Evolutionary conservation across 2,329 filamentous ascomycete genomes (phyloP).

Genomic region (Gnomoniopsis smithogilvyi): DNA sequence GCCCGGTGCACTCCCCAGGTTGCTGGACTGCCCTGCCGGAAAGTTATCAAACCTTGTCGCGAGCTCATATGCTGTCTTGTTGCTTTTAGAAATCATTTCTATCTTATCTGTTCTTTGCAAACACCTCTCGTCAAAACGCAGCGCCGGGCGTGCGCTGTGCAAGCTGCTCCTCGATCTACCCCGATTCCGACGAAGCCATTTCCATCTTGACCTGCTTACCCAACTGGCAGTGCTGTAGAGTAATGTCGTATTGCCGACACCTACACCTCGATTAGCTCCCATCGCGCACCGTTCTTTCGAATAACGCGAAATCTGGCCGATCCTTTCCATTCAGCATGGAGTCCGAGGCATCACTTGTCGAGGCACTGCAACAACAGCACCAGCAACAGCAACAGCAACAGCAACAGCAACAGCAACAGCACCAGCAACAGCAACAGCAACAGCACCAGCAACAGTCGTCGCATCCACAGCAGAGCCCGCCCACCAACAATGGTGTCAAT

Average conservation of each 20-base stretch:
- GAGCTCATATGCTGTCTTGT: background rate
- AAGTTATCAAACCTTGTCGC: no score
- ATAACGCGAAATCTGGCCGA: background rate
- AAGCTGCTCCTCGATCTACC: background rate
- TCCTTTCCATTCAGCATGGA: background rate
- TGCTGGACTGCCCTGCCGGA: no score
- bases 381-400: constrained; percentile 3
- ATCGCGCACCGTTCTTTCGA: background rate
- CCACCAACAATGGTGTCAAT: constrained; percentile 9
- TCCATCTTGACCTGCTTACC: no score
- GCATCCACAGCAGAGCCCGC: background rate
- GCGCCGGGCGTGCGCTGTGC: background rate
- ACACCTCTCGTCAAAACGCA: background rate
- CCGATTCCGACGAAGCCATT: background rate
- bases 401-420: constrained; percentile 1
- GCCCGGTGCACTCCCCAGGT: background rate
- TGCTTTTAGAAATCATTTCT: background rate
- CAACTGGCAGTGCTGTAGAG: no score
- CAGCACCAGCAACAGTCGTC: background rate
- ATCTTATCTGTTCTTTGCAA: background rate
- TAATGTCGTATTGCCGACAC: background rate
- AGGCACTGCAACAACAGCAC: constrained; percentile 8
- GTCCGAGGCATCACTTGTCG: background rate
- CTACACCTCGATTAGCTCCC: background rate
- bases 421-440: constrained; percentile 11